Evolutionary conservation across 441 rosid genomes (phyloP).

Genomic region (Euphorbia celastroides): DNA sequence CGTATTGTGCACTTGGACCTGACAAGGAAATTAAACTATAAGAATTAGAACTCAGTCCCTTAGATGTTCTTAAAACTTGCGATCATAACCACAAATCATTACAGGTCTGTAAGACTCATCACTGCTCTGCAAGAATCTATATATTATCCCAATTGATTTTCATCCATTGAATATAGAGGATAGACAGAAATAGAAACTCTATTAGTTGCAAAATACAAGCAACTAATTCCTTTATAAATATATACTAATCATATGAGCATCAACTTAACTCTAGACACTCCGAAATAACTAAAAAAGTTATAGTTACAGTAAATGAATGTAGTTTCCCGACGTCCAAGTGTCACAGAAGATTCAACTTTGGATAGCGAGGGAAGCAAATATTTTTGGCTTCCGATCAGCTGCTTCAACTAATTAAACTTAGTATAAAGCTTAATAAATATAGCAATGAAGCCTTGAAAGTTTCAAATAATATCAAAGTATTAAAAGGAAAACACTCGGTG

Average conservation of each 20-base stretch:
- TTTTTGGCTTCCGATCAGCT: constrained; percentile 6
- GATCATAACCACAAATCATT: constrained; percentile 69
- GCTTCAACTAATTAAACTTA: constrained; percentile 11
- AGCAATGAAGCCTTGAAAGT: neutral
- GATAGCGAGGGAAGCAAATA: constrained; percentile 18
- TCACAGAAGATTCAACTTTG: constrained; percentile 4
- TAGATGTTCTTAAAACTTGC: constrained; percentile 62
- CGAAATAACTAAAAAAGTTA: too few species aligned
- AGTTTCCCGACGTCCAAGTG: constrained; percentile 18
- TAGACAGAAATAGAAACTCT: too few species aligned
- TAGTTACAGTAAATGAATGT: neutral
- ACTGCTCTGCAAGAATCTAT: constrained; percentile 20
- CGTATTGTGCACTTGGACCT: neutral
- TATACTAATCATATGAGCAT: neutral
- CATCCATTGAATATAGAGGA: too few species aligned
- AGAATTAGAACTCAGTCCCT: constrained; percentile 58
- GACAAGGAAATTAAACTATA: neutral
- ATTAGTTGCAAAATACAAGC: neutral
- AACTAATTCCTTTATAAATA: too few species aligned
- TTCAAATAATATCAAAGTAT: neutral
- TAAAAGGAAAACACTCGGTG: too few species aligned
- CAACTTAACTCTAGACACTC: too few species aligned
- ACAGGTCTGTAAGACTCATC: constrained; percentile 79
- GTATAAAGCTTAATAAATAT: neutral
- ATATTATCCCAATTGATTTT: too few species aligned